A percentile compares a stretch with the other conserved stretches of the same genome.
Conservation (phyloP, 2,329 filamentous ascomycete genomes). For the Dothistroma septosporum region DNA sequence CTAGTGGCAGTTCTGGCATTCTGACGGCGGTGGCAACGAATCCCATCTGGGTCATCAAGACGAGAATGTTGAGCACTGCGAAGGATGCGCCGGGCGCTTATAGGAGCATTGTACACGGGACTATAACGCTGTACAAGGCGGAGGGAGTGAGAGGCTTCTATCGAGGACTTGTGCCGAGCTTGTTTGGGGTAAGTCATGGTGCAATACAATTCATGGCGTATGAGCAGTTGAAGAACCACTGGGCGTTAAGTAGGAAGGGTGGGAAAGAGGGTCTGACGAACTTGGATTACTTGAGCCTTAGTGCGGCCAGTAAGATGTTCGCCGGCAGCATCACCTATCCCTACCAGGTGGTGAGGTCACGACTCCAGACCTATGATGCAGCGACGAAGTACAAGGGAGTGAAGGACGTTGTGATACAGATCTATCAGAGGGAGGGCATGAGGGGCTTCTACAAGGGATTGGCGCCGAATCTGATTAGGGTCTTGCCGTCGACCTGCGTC, state of each 20-base stretch:
- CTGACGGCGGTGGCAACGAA: conserved; percentile 82
- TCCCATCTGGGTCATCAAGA: conserved; percentile 97
- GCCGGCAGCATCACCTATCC: conserved; percentile 91
- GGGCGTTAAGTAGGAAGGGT: conserved; percentile 40
- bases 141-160: conserved; percentile 83
- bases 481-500: conserved; percentile 91
- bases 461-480: conserved; percentile 81
- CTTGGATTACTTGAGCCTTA: conserved; percentile 74
- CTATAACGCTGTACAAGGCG: conserved; percentile 58
- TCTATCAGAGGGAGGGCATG: conserved; percentile 75
- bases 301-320: conserved; percentile 76
- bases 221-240: conserved; percentile 66
- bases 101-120: conserved; percentile 68
- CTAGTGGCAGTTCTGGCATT: conserved; percentile 66
- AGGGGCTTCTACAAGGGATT: conserved; percentile 88
- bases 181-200: conserved; percentile 85
- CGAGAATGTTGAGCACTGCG: conserved; percentile 88
- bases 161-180: conserved; percentile 74
- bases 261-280: conserved; percentile 55
- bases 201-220: conserved; percentile 96
- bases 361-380: conserved; percentile 85
- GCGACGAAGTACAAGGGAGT: conserved; percentile 68
- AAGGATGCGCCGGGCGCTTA: conserved; percentile 73
- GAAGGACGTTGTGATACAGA: conserved; percentile 65
- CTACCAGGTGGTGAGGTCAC: conserved; percentile 84